Evolutionary conservation across 2,329 filamentous ascomycete species (phyloP).

Genomic region (Cryphonectria japonica): DNA sequence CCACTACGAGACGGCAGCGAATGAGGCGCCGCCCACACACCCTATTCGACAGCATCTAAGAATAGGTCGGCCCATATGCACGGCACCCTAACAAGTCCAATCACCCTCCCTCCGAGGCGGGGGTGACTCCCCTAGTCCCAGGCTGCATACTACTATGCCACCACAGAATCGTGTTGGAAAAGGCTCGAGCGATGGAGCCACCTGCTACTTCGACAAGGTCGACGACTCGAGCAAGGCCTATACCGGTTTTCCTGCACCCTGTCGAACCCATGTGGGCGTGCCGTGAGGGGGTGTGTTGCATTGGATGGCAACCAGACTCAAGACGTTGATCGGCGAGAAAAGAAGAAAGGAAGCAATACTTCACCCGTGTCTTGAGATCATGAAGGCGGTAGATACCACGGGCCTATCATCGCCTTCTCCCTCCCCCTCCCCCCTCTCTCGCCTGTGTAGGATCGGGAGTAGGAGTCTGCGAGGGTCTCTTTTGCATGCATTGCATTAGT

Average conservation of each 20-base stretch:
- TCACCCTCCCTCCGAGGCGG: not conserved
- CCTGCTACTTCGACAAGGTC: not conserved
- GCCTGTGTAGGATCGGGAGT: not conserved
- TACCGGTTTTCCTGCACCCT: conserved; percentile 2
- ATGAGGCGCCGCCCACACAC: not conserved
- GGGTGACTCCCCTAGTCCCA: not conserved
- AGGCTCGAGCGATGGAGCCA: conserved; percentile 1
- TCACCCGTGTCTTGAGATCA: not conserved
- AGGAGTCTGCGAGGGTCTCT: not conserved
- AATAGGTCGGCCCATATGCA: conserved; percentile 6
- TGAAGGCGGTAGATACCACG: not conserved
- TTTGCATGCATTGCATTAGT: not conserved
- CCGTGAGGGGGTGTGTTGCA: not conserved
- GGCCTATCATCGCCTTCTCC: not conserved
- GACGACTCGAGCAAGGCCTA: not conserved
- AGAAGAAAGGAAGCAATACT: not conserved
- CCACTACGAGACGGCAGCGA: conserved; percentile 16
- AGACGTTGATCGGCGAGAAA: not conserved
- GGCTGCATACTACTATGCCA: not conserved
- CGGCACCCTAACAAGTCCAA: conserved; percentile 20
- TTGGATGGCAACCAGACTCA: not conserved
- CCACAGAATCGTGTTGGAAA: not conserved
- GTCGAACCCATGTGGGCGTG: not conserved
- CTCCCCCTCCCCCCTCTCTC: not conserved
- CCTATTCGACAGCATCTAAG: conserved; percentile 15